Evolutionary conservation across 2,329 filamentous ascomycete species (phyloP), one percentile per base, ranked within the genome.

Genomic region (Fusarium camptoceras): DNA sequence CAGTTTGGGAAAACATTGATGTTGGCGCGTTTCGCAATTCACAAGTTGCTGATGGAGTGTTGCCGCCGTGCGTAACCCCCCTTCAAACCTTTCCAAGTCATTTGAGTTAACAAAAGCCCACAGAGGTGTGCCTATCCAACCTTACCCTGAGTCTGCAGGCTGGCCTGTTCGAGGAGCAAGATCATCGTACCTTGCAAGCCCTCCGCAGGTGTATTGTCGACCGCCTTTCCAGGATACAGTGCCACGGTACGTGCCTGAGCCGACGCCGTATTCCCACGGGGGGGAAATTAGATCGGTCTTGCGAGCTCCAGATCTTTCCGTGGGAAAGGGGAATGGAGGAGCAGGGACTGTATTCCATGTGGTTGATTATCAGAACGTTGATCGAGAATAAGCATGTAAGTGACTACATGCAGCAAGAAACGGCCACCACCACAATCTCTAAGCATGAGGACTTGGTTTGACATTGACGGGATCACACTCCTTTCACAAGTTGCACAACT

Each of bases 131-230:
- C 48, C 61, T 20, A 34, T 43, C 39, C 56, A 59, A 22, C 8
- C 42, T 46, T 64, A 64, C 30, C 28, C 50, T n/a, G 61, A 64
- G 18, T 39, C 50, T 59, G 22, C 57, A 34, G 31, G 27, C 48
- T 74, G 72, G 72, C 37, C 49, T 24, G 25, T 59, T 22, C 72
- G 65, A 46, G 43, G 58, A 24, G 10, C 50, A 27, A n/a, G 55
- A 10, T 18, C 59, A 15, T 51, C 49, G 14, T 58, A 57, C 30
- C 44, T 63, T 14, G 31, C 31, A 44, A 55, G 53, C 18, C 46
- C 39, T 39, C 43, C 37, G 12, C 46, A 60, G 3, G 24, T 59
- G 10, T 66, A 57, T 44, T 64, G 46, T 43, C 57, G 64, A 8
- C 10, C 70, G 14, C 28, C 60, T 15, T 64, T 62, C 30, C 50